Evolutionary conservation across 192 early-diverging fungal species (phyloP).

Genomic region (Umbelopsis ramanniana): DNA sequence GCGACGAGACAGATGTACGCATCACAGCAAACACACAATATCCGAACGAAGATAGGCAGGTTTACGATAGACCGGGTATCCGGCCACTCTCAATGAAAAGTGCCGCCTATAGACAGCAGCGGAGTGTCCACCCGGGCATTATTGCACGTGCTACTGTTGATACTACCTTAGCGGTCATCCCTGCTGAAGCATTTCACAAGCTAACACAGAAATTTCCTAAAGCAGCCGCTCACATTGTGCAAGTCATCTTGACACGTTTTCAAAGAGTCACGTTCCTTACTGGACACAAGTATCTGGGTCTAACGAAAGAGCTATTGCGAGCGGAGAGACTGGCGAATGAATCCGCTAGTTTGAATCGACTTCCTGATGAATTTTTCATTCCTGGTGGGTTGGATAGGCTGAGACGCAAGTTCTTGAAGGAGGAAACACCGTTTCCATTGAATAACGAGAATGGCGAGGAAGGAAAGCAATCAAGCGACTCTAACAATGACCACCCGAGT

Average conservation of each 20-base stretch:
- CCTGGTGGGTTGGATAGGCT: constrained; percentile 60
- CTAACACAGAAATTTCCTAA: constrained; percentile 90
- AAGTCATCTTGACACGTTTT: constrained; percentile 94
- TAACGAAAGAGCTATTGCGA: constrained; percentile 84
- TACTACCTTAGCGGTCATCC: constrained; percentile 93
- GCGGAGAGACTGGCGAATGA: constrained; percentile 87
- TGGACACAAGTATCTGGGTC: constrained; percentile 84
- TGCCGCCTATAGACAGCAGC: constrained; percentile 18
- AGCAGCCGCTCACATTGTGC: constrained; percentile 92
- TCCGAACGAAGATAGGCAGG: neutral
- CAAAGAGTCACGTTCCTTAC: constrained; percentile 94
- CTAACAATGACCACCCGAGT: constrained; percentile 5
- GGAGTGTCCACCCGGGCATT: constrained; percentile 73
- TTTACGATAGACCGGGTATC: neutral
- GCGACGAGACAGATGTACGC: neutral
- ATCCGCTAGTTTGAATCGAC: constrained; percentile 56
- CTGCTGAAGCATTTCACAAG: constrained; percentile 89
- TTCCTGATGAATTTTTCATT: constrained; percentile 59
- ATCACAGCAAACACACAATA: neutral
- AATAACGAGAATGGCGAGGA: neutral
- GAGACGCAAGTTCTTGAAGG: constrained; percentile 47
- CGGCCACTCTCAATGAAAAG: neutral
- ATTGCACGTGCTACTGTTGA: constrained; percentile 84
- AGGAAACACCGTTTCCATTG: constrained; percentile 19
- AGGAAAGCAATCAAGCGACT: neutral